These are phyloP conservation scores for Triglochin maritima DNA, from an alignment of 106 monocot species.

Conservation along the genomic window DNA sequence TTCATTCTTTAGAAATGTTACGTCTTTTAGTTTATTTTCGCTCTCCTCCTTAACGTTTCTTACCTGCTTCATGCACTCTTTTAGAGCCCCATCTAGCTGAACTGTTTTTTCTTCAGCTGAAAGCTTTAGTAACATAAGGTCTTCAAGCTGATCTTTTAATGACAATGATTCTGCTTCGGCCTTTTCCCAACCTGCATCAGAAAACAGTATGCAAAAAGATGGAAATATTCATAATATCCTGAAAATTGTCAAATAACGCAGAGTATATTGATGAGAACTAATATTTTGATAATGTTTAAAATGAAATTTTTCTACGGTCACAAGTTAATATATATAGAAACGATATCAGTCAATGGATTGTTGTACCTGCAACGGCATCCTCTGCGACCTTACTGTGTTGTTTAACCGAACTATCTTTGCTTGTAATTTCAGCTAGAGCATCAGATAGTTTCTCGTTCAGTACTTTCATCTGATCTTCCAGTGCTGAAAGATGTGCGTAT, in stretches of 20 bases:
- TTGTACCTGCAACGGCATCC: constrained; percentile 9
- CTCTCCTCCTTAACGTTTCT: constrained; percentile 77
- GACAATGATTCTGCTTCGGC: constrained; percentile 63
- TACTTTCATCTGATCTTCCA: constrained; percentile 24
- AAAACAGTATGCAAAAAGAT: not conserved
- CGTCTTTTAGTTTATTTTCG: constrained; percentile 69
- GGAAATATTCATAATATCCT: not conserved
- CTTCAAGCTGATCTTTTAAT: constrained; percentile 75
- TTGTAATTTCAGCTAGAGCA: constrained; percentile 2
- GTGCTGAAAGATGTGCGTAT: constrained; percentile 16
- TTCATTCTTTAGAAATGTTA: constrained; percentile 61
- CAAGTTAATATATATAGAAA: not conserved
- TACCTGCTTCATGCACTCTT: constrained; percentile 81
- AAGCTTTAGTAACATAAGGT: constrained; percentile 51
- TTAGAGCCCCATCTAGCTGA: constrained; percentile 69
- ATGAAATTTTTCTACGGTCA: not conserved
- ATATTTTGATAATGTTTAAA: not conserved
- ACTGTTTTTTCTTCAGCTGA: constrained; percentile 52
- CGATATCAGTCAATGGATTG: not conserved
- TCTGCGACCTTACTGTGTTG: constrained; percentile 14
- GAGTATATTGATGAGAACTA: not conserved
- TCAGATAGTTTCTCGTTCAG: constrained; percentile 6
- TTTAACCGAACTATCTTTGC: constrained; percentile 10
- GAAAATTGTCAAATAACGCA: not conserved
- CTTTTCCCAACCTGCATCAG: constrained; percentile 76